Percentiles rank a stretch among this genome's conserved stretches.
These are phyloP conservation scores for Xerocomus brunneocitrinus DNA, from an alignment of 768 basidiomycete genomes.

Conservation along the genomic window DNA sequence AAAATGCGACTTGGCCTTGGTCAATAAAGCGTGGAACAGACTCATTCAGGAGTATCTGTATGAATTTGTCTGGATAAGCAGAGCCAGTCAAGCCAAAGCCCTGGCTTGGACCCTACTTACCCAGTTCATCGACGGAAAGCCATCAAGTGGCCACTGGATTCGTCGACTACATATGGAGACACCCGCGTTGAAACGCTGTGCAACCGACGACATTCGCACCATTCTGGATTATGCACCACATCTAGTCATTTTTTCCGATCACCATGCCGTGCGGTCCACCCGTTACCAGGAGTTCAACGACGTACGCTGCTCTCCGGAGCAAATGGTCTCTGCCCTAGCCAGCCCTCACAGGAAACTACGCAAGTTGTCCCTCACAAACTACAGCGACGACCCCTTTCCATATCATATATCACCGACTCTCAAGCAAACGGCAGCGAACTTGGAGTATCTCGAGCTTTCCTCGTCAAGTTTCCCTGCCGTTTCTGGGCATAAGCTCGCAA, in stretches of 20 bases:
- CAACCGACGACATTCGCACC: constrained; percentile 60
- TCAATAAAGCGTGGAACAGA: constrained; percentile 52
- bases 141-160: constrained; percentile 46
- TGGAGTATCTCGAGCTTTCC: constrained; percentile 68
- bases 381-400: constrained; percentile 58
- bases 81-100: constrained; percentile 46
- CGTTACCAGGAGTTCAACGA: constrained; percentile 42
- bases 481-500: constrained; percentile 26
- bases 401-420: constrained; percentile 52
- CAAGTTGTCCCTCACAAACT: constrained; percentile 67
- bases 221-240: constrained; percentile 63
- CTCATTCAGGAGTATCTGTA: constrained; percentile 54
- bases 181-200: constrained; percentile 54
- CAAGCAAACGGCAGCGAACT: constrained; percentile 43
- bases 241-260: constrained; percentile 59
- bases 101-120: constrained; percentile 42
- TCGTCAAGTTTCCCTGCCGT: constrained; percentile 48
- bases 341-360: constrained; percentile 50
- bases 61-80: constrained; percentile 67
- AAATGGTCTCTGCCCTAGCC: constrained; percentile 56
- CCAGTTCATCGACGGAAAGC: constrained; percentile 37
- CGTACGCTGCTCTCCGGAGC: constrained; percentile 47
- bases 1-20: constrained; percentile 50
- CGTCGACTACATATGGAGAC: constrained; percentile 71
- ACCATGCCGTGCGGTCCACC: constrained; percentile 57